Conservation (phyloP, 129 eudicot genomes). For the Scalesia atractyloides region DNA sequence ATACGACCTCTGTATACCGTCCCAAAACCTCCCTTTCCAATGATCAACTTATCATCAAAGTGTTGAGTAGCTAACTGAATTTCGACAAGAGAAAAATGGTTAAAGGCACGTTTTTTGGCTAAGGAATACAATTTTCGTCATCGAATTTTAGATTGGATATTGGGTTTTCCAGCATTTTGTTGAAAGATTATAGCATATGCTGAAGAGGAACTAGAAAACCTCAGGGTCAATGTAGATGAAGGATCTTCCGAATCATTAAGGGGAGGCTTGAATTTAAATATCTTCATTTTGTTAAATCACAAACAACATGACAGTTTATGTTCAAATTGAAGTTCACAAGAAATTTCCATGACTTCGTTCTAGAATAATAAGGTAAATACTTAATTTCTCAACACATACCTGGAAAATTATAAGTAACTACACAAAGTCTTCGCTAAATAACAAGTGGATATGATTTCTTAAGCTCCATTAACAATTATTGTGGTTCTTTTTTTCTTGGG, state of each 20-base stretch:
- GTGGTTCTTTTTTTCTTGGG: constrained; percentile 1
- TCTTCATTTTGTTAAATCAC: not conserved
- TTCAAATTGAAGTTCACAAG: not conserved
- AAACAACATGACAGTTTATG: not conserved
- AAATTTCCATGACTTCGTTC: not conserved
- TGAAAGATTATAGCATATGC: not conserved
- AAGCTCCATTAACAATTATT: not conserved
- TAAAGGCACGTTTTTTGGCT: not conserved
- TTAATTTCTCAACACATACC: not conserved
- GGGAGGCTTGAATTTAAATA: not conserved
- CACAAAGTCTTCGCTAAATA: not conserved
- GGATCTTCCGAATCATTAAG: not conserved
- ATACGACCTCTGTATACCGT: constrained; percentile 26
- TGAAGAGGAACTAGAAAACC: not conserved
- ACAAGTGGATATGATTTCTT: not conserved
- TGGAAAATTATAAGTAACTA: not conserved
- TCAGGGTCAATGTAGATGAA: not conserved
- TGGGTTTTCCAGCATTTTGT: not conserved
- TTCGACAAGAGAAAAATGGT: constrained; percentile 16
- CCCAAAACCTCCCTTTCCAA: constrained; percentile 30
- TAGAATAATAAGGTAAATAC: not conserved
- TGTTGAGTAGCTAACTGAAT: constrained; percentile 18
- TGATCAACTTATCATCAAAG: constrained; percentile 5
- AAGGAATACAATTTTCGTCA: constrained; percentile 15
- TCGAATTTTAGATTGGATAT: not conserved